Base-by-base conservation (phyloP, 805 yeast genomes). In the Candida succiphila region DNA sequence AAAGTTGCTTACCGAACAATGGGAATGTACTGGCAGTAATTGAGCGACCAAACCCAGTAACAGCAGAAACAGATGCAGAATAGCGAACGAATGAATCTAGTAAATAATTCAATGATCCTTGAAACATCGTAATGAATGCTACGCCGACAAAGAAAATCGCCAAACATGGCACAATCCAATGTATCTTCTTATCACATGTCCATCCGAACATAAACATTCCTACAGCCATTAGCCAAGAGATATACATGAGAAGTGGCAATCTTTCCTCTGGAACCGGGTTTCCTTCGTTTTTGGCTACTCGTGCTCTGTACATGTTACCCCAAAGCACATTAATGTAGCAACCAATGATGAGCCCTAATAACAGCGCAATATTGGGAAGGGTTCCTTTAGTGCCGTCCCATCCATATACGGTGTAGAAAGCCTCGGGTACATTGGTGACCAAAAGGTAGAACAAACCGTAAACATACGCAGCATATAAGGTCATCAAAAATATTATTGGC, bases 21-120 rank as follows among this genome's bases (percentile, higher is more conserved):
- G 87, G 92, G 58, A 81, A 78, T 9, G 70, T 62, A 35, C 77
- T 80, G 1, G 88, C 89, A 46, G 80, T 67, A 28, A 69, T 51
- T 4, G 85, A 75, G 45, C 92, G 62, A 45, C 75, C 69, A 39
- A 79, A 68, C 0, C 85, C 74, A 4, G 80, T 81, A 0, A 85
- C 80, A 1, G 80, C 80, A 23, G 75, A 65, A 1, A 80, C 69
- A n/a, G 79, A 69, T 0, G 87, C 87, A 0, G 86, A 72, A 43
- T 68, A 76, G 35, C 71, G 59, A 21, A 81, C 74, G 48, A 77
- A 79, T 65, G 78, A 72, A 41, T 81, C 87, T 31, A 82, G 78
- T 42, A 82, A 58, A 45, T 82, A 82, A 42, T 71, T 69, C 43
- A 77, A 78, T 37, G 75, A 67, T n/a, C 75, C 63, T 43, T 75